Base-by-base conservation (phyloP, 768 basidiomycete species). In the Kwoniella shandongensis region DNA sequence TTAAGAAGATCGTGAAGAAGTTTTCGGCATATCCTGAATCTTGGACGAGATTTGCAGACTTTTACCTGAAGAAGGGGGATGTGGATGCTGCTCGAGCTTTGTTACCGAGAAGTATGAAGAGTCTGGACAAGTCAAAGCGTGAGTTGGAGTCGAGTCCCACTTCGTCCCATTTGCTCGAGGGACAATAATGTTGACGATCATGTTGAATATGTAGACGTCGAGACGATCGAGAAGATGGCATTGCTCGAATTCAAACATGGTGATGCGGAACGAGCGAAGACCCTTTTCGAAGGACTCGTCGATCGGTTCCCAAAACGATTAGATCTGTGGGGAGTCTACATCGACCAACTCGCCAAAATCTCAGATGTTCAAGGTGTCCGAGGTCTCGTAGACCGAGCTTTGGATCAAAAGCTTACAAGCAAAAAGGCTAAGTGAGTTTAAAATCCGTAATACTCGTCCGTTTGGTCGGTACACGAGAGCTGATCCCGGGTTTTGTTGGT, bases 321-420 rank as follows among this genome's bases (percentile, higher is more conserved):
- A 82, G 92, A 98, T 70, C 79, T 97, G 46, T 98, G 96, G 94
- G 88, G 86, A 38, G 80, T 97, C 47, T 99, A 99, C 77, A 86
- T 97, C 77, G 96, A 99, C 75, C 93, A 96, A 88, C 90, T 98
- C 73, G 86, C 86, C 4, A 82, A 83, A 29, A 86, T 87, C 75
- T 79, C 81, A 13, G 86, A 94, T 75, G 86, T 96, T 25, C 87
- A 88, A 67, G 85, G 83, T 62, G 53, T 46, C 7, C 46, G 93
- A 59, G 88, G 85, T 57, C 73, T 98, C n/a, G 92, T 98, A 66
- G 85, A 87, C 56, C 87, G 94, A 15, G 84, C 91, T 10, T 79
- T 98, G 10, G 77, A 83, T 10, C 80, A 85, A 22, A 97, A 96
- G 73, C 87, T 96, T 82, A 94, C 91, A 12, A 89, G 86, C 69